A percentile compares a stretch with the other conserved stretches of the same genome.
Conservation (phyloP, 257 asterid genomes). For the Avicennia marina region DNA sequence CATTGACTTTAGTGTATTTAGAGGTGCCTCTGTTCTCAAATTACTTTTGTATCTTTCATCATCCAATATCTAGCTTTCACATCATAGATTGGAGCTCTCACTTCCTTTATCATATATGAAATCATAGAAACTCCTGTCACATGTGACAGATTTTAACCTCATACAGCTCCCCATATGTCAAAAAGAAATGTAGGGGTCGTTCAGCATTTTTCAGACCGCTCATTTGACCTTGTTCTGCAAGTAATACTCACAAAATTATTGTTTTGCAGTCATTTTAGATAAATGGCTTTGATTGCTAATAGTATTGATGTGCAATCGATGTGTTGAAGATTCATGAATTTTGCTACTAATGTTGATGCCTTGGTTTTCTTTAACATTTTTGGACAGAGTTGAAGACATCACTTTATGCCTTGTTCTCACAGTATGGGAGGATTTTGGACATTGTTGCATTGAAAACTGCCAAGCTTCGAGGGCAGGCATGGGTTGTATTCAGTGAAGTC, state of each 20-base stretch:
- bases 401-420: slow-evolving; percentile 94
- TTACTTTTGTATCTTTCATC: neutral
- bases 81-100: neutral
- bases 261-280: neutral
- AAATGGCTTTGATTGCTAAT: neutral
- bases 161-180: no score
- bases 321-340: slow-evolving; percentile 12
- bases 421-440: slow-evolving; percentile 94
- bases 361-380: slow-evolving; percentile 28
- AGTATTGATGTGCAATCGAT: slow-evolving; percentile 3
- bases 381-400: slow-evolving; percentile 99
- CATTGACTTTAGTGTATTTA: neutral
- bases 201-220: no score
- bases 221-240: no score
- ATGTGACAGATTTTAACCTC: no score
- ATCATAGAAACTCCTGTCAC: neutral
- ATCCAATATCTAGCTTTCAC: neutral
- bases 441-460: slow-evolving; percentile 85
- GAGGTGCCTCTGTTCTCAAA: neutral
- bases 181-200: no score
- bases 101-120: neutral
- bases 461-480: slow-evolving; percentile 97
- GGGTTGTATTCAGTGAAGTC: slow-evolving; percentile 96
- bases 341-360: slow-evolving; percentile 22
- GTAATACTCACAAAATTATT: no score